Evolutionary conservation across 192 early-diverging fungal genomes (phyloP).

Genomic region (Coemansia sp.): DNA sequence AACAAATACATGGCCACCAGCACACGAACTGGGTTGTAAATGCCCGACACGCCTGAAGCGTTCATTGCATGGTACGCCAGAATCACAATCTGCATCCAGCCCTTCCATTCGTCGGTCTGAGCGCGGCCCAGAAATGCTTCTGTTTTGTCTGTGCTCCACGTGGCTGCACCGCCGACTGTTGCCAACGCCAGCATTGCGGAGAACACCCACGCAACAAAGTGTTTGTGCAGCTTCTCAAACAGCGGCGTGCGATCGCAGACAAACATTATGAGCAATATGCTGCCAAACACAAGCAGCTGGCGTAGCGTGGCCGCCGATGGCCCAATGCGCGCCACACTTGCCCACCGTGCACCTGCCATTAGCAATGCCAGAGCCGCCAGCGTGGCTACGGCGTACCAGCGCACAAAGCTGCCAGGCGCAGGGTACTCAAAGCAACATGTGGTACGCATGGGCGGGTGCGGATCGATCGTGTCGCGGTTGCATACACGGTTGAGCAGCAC

Average conservation of each 20-base stretch:
- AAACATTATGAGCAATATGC: constrained; percentile 62
- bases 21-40: constrained; percentile 73
- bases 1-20: constrained; percentile 78
- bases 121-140: constrained; percentile 68
- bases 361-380: constrained; percentile 26
- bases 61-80: constrained; percentile 72
- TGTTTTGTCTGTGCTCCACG: constrained; percentile 33
- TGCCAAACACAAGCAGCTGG: constrained; percentile 57
- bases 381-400: constrained; percentile 27
- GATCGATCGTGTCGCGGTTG: constrained; percentile 53
- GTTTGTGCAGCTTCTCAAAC: constrained; percentile 68
- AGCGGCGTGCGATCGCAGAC: constrained; percentile 67
- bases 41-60: constrained; percentile 60
- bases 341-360: not conserved
- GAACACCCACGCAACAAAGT: constrained; percentile 55
- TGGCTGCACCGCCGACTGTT: constrained; percentile 47
- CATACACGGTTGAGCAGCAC: constrained; percentile 67
- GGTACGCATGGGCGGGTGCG: constrained; percentile 55
- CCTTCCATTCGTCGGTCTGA: constrained; percentile 86
- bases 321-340: constrained; percentile 8
- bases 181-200: constrained; percentile 40
- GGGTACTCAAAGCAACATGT: constrained; percentile 67
- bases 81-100: constrained; percentile 80
- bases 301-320: constrained; percentile 45
- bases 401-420: constrained; percentile 44